Percentiles rank a stretch among this genome's conserved stretches.
Conservation (phyloP, 2,329 filamentous ascomycete genomes). For the Penicillium sp. region DNA sequence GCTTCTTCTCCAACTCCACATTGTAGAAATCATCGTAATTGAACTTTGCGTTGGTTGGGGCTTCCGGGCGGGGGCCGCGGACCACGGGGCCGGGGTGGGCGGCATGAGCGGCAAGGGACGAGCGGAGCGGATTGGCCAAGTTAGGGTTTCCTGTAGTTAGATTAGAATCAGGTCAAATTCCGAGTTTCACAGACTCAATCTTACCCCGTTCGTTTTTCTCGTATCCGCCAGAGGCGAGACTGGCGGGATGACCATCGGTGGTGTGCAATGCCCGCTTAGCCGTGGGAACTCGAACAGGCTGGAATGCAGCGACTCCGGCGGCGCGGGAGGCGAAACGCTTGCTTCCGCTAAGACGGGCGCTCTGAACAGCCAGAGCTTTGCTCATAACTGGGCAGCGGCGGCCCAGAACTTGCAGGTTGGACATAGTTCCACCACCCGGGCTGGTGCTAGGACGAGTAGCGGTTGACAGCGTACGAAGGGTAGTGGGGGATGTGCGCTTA, state of each 20-base stretch:
- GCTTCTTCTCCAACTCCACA: conserved; percentile 91
- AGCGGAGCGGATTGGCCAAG: conserved; percentile 24
- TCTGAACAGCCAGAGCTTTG: conserved; percentile 89
- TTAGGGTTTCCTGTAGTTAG: conserved; percentile 24
- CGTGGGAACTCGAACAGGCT: conserved; percentile 50
- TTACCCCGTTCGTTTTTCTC: conserved; percentile 53
- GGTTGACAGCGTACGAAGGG: conserved; percentile 80
- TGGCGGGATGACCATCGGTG: conserved; percentile 71
- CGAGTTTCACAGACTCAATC: conserved; percentile 11
- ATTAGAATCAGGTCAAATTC: conserved; percentile 13
- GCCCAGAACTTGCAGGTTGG: conserved; percentile 90
- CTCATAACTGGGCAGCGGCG: conserved; percentile 98
- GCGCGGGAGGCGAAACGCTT: conserved; percentile 42
- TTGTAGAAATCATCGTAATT: conserved; percentile 90
- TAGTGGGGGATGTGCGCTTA: conserved; percentile 87
- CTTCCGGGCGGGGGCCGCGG: conserved; percentile 48
- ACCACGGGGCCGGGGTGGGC: conserved; percentile 24
- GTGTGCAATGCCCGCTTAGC: conserved; percentile 78
- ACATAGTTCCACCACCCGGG: conserved; percentile 88
- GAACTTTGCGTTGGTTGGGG: conserved; percentile 61
- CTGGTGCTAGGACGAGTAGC: conserved; percentile 62
- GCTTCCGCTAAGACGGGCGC: conserved; percentile 39
- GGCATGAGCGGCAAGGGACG: conserved; percentile 19
- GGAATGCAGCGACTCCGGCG: conserved; percentile 33
- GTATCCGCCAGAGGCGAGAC: conserved; percentile 61